These are phyloP conservation scores for Xenosphaeropsis pyriputrescens DNA, from an alignment of 2,329 filamentous ascomycete species.

Conservation along the genomic window DNA sequence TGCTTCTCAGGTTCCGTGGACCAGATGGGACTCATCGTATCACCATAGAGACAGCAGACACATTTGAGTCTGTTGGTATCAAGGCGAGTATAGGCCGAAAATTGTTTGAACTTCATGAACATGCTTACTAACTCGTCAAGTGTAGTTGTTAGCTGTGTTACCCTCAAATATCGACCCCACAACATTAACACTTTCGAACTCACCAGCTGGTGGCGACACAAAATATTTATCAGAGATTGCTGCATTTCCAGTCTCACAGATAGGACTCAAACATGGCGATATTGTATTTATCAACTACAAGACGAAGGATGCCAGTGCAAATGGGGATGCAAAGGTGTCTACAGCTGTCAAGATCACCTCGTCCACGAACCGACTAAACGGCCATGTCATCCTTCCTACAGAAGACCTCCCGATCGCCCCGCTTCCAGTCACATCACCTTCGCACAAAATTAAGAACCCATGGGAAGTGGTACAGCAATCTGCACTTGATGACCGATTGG, in stretches of 20 bases:
- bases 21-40: conserved; percentile 88
- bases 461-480: conserved; percentile 92
- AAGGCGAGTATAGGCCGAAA: no score
- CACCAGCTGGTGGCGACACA: conserved; percentile 39
- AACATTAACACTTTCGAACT: conserved; percentile 47
- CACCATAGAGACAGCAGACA: conserved; percentile 57
- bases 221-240: conserved; percentile 44
- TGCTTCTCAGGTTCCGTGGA: conserved; percentile 78
- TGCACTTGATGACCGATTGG: conserved; percentile 70
- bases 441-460: conserved; percentile 61
- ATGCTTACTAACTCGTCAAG: background rate
- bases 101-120: no score
- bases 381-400: conserved; percentile 54
- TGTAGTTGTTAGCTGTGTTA: conserved; percentile 40
- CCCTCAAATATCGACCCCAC: conserved; percentile 45
- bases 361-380: conserved; percentile 60
- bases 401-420: conserved; percentile 53
- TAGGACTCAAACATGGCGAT: conserved; percentile 67
- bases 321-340: conserved; percentile 23
- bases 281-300: conserved; percentile 78
- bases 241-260: conserved; percentile 37
- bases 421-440: conserved; percentile 35
- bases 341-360: conserved; percentile 12
- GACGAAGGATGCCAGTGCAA: conserved; percentile 32
- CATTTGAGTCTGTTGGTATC: conserved; percentile 47